phyloP scores from a whole-genome alignment of 192 early-diverging fungal species.

The Entomortierella lignicola region DNA sequence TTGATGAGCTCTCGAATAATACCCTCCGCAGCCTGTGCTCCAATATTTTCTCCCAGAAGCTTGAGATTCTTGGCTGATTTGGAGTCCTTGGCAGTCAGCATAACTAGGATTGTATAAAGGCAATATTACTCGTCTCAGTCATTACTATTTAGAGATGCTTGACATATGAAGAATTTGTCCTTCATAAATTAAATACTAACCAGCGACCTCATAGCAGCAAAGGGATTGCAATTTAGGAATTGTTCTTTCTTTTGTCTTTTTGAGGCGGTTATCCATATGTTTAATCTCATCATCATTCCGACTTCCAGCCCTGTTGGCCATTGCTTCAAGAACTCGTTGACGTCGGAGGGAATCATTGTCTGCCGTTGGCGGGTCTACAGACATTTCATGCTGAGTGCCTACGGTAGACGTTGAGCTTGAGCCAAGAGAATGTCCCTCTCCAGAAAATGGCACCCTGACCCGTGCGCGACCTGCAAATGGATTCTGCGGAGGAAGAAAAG shows the following conservation, averaged over 20 bases:
- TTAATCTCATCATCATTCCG: background rate
- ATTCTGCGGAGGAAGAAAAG: conserved; percentile 10
- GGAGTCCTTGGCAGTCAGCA: conserved; percentile 29
- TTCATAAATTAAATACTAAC: background rate
- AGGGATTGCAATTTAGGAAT: conserved; percentile 48
- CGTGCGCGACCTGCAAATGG: conserved; percentile 12
- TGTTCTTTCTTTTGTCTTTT: conserved; percentile 7
- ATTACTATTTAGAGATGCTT: background rate
- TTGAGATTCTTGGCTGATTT: conserved; percentile 19
- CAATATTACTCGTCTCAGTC: background rate
- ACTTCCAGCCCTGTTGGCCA: conserved; percentile 25
- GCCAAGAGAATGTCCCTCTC: conserved; percentile 37
- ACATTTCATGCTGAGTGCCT: background rate
- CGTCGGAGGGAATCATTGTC: conserved; percentile 17
- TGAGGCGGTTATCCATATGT: background rate
- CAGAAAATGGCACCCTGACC: conserved; percentile 37
- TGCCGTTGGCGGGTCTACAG: background rate
- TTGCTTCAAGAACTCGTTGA: conserved; percentile 42
- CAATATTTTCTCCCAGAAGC: conserved; percentile 19
- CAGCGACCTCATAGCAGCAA: conserved; percentile 53
- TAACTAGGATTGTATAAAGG: conserved; percentile 2
- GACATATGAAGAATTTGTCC: background rate
- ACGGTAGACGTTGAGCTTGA: background rate
- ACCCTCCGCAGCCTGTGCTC: conserved; percentile 26
- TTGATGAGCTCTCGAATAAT: conserved; percentile 48